Evolutionary conservation across 1,139 yeast species (phyloP), one percentile per base, ranked within the genome.

Genomic region (Sugiyamaella grinbergsii): DNA sequence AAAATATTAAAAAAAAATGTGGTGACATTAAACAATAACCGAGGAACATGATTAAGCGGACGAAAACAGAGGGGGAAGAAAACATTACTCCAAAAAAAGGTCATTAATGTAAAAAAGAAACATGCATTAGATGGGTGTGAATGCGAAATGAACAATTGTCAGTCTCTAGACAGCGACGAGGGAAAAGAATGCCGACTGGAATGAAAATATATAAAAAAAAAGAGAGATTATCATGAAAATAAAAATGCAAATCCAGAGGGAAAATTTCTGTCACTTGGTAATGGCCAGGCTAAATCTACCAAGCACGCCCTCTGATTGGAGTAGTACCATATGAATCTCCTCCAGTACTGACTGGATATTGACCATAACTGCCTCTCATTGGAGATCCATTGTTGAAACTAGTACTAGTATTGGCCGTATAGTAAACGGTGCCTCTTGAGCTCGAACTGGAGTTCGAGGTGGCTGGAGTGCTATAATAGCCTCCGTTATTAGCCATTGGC

Each of bases 401-500:
- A 5, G 41, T 8, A 18, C 34, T 43, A 36, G n/a, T n/a, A 28
- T 38, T 38, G 20, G 45, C 45, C 10, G 45, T 41, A 13, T 41
- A 41, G 19, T 41, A 41, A 22, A 41, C 45, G 31, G 38, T 41
- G 36, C 38, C 33, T 4, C 36, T 22, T 3, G 45, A 31, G 11
- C 20, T 18, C 5, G 38, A 16, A 6, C 29, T 26, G 10, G 43
- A 40, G 34, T 29, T 40, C 4, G 5, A 4, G 34, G n/a, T n/a
- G n/a, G n/a, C n/a, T n/a, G 26, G 34, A 26, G 33, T 28, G 11
- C 28, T 13, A 33, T 41, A 41, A 22, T 41, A 41, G 5, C 45
- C 37, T 34, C 41, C 41, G 18, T 24, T 24, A 36, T 20, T 34
- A n/a, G 19, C 20, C 36, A 42, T 41, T 11, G 87, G 83, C 20